A percentile compares a stretch with the other conserved stretches of the same genome.
phyloP scores from a whole-genome alignment of 2,329 filamentous ascomycete genomes.

The Ascochyta clinopodiicola region DNA sequence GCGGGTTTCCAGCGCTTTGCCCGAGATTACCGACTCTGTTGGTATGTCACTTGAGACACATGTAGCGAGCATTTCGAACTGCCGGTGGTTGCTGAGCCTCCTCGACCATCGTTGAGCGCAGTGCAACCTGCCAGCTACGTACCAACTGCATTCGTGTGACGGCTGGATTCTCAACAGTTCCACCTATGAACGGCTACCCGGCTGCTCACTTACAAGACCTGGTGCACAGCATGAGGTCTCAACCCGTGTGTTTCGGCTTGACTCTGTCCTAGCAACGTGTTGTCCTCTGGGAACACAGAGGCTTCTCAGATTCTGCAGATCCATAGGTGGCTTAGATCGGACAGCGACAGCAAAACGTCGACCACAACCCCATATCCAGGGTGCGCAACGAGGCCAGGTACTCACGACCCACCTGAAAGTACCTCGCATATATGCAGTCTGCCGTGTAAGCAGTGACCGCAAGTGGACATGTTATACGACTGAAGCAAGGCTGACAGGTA shows the following conservation, averaged over 20 bases:
- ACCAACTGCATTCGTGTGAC: slow-evolving; percentile 33
- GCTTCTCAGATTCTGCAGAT: slow-evolving; percentile 32
- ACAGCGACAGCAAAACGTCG: slow-evolving; percentile 8
- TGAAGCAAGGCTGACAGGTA: slow-evolving; percentile 24
- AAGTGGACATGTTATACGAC: slow-evolving; percentile 12
- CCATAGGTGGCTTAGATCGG: slow-evolving; percentile 33
- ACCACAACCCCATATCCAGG: not conserved
- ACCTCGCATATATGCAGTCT: slow-evolving; percentile 7
- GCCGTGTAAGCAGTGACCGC: slow-evolving; percentile 11
- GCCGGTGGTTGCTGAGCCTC: slow-evolving; percentile 22
- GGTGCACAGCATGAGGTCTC: slow-evolving; percentile 30
- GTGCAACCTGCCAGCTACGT: slow-evolving; percentile 18
- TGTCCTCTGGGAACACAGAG: slow-evolving; percentile 21
- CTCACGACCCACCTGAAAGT: not conserved
- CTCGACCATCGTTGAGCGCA: slow-evolving; percentile 8
- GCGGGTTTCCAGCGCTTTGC: slow-evolving; percentile 8
- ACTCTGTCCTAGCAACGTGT: slow-evolving; percentile 35
- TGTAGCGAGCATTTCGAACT: slow-evolving; percentile 2
- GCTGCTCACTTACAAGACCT: slow-evolving; percentile 24
- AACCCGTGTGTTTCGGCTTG: slow-evolving; percentile 19
- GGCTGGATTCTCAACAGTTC: slow-evolving; percentile 38
- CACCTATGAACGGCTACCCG: slow-evolving; percentile 30
- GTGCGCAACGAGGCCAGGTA: not conserved
- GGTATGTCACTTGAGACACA: slow-evolving; percentile 18
- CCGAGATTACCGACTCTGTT: slow-evolving; percentile 15